Conservation (phyloP, 106 monocot species). For the Allium fistulosum region DNA sequence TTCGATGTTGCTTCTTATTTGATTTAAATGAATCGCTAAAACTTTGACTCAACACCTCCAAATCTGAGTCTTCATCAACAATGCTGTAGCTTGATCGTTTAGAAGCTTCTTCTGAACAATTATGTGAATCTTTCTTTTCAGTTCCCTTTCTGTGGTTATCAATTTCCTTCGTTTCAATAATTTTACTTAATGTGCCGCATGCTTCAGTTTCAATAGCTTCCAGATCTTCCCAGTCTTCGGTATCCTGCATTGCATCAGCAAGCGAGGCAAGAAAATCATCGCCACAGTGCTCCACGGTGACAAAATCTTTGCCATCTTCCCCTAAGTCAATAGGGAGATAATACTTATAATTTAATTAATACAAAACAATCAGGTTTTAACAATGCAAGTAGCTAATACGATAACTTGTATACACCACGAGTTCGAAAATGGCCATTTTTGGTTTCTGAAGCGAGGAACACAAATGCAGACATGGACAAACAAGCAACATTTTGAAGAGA, state of each 20-base stretch:
- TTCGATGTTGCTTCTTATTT: constrained; percentile 9
- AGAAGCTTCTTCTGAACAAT: not conserved
- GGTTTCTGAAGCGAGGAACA: too few relatives aligned
- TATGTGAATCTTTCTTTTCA: constrained; percentile 5
- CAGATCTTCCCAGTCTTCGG: constrained; percentile 91
- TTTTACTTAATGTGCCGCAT: constrained; percentile 38
- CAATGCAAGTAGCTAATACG: too few relatives aligned
- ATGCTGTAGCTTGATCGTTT: constrained; percentile 5
- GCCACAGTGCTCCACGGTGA: constrained; percentile 86
- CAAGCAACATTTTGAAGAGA: too few relatives aligned
- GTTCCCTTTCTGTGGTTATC: constrained; percentile 13
- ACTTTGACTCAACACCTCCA: constrained; percentile 57
- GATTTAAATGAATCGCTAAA: constrained; percentile 1
- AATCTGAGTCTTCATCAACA: constrained; percentile 42
- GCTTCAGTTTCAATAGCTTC: constrained; percentile 73
- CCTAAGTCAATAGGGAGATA: constrained; percentile 34
- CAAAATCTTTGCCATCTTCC: constrained; percentile 70
- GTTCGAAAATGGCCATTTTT: too few relatives aligned
- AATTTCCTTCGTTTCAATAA: constrained; percentile 22
- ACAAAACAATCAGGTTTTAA: too few relatives aligned
- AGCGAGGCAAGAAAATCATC: constrained; percentile 81
- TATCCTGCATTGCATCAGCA: constrained; percentile 59
- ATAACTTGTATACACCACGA: too few relatives aligned
- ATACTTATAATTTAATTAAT: not conserved
- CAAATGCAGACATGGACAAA: too few relatives aligned